Conservation (phyloP, 371 early-diverging fungal species). For the Mortierella sp. region DNA sequence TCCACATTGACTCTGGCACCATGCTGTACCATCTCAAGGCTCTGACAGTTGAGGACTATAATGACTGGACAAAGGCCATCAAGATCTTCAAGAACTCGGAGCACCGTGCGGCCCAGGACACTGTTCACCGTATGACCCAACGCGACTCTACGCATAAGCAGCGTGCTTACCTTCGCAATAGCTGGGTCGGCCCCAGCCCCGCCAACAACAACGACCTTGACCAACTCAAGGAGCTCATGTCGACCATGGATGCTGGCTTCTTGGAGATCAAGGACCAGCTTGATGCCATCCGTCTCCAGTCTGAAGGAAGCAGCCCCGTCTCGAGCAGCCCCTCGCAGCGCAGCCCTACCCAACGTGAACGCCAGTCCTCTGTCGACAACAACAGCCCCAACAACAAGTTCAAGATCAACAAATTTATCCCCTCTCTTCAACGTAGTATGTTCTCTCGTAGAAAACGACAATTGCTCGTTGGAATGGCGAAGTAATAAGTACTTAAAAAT, state of each 20-base stretch:
- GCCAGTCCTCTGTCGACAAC: constrained; percentile 30
- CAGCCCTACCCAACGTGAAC: constrained; percentile 26
- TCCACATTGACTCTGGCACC: constrained; percentile 91
- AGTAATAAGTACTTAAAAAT: neutral
- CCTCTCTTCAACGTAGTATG: constrained; percentile 39
- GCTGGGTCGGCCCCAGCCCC: constrained; percentile 34
- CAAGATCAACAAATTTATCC: constrained; percentile 44
- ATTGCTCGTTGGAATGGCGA: neutral
- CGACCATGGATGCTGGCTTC: constrained; percentile 63
- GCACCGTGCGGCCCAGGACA: constrained; percentile 43
- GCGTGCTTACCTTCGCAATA: constrained; percentile 36
- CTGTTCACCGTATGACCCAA: constrained; percentile 40
- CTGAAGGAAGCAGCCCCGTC: constrained; percentile 11
- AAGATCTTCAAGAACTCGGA: constrained; percentile 48
- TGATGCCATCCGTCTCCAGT: constrained; percentile 38
- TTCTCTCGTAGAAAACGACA: neutral
- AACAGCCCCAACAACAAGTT: constrained; percentile 30
- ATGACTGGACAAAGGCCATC: constrained; percentile 72
- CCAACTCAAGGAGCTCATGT: constrained; percentile 53
- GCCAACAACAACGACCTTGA: constrained; percentile 37
- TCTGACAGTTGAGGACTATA: constrained; percentile 76
- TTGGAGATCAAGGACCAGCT: constrained; percentile 61
- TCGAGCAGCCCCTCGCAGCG: constrained; percentile 8
- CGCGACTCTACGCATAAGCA: constrained; percentile 35
- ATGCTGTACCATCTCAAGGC: constrained; percentile 88